Evolutionary conservation across 257 asterid genomes (phyloP).

Genomic region (Leonotis leonurus): DNA sequence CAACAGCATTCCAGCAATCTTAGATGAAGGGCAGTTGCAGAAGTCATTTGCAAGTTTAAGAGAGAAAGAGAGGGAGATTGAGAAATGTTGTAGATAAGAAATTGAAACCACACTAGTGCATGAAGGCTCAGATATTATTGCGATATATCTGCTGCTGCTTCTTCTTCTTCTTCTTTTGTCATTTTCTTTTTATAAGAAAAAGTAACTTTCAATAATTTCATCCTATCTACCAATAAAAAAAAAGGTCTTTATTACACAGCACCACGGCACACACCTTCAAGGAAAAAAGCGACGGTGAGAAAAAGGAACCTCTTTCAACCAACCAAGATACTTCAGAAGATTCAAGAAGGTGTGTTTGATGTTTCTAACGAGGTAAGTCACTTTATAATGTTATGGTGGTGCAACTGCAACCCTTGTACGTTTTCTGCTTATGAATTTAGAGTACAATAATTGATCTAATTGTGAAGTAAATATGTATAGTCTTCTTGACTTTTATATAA

Average conservation of each 20-base stretch:
- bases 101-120: slow-evolving; percentile 8
- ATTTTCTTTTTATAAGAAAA: too few species aligned
- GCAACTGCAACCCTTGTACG: too few species aligned
- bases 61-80: not conserved
- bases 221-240: too few species aligned
- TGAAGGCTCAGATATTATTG: too few species aligned
- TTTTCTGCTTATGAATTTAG: too few species aligned
- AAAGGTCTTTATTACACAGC: too few species aligned
- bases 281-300: too few species aligned
- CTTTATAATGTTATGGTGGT: not conserved
- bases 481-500: not conserved
- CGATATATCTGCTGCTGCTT: too few species aligned
- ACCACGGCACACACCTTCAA: too few species aligned
- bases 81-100: slow-evolving; percentile 14
- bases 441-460: not conserved
- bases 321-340: slow-evolving; percentile 65
- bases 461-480: not conserved
- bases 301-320: too few species aligned
- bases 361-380: slow-evolving; percentile 63
- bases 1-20: slow-evolving; percentile 29
- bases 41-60: slow-evolving; percentile 22
- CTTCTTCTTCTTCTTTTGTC: too few species aligned
- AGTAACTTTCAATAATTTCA: too few species aligned
- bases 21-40: slow-evolving; percentile 29
- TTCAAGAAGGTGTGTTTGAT: slow-evolving; percentile 66